Conservation (phyloP, 2,329 filamentous ascomycete species). For the Alternaria novae-zelandiae region DNA sequence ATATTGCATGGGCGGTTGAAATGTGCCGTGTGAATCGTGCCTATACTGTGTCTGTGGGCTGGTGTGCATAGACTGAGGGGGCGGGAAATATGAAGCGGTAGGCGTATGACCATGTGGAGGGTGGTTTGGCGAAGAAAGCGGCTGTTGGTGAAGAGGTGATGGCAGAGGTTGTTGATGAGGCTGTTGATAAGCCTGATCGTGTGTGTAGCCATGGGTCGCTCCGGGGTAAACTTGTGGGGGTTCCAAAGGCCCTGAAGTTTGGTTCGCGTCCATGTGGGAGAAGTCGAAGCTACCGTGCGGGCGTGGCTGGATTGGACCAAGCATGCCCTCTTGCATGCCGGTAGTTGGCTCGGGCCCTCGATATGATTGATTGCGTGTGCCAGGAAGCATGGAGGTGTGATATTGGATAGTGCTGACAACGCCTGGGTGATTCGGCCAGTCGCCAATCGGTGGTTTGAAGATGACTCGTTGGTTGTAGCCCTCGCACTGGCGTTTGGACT, state of each 20-base stretch:
- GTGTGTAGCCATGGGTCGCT: slow-evolving; percentile 25
- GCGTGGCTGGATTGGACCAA: slow-evolving; percentile 38
- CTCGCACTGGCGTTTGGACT: slow-evolving; percentile 83
- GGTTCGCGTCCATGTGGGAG: slow-evolving; percentile 24
- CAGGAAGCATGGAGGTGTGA: slow-evolving; percentile 48
- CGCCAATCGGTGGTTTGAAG: slow-evolving; percentile 76
- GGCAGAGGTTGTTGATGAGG: slow-evolving; percentile 40
- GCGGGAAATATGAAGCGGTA: slow-evolving; percentile 42
- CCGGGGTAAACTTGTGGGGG: slow-evolving; percentile 23
- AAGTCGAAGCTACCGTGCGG: slow-evolving; percentile 38
- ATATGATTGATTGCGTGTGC: slow-evolving; percentile 33
- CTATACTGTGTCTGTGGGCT: slow-evolving; percentile 30
- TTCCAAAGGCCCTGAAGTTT: slow-evolving; percentile 11
- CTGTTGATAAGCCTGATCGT: slow-evolving; percentile 37
- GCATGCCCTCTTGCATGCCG: slow-evolving; percentile 27
- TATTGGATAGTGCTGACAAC: slow-evolving; percentile 47
- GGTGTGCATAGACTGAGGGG: slow-evolving; percentile 36
- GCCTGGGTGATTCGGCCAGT: slow-evolving; percentile 50
- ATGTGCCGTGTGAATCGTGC: slow-evolving; percentile 24
- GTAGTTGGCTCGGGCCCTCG: slow-evolving; percentile 16
- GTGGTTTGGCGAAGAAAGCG: slow-evolving; percentile 35
- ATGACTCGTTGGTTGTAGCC: slow-evolving; percentile 82
- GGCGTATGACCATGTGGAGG: slow-evolving; percentile 36
- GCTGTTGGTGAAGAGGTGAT: slow-evolving; percentile 42
- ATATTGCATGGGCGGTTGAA: slow-evolving; percentile 31